A percentile compares a stretch with the other conserved stretches of the same genome.
These are phyloP conservation scores for Coemansia sp. DNA, from an alignment of 192 early-diverging fungal species.

Conservation along the genomic window DNA sequence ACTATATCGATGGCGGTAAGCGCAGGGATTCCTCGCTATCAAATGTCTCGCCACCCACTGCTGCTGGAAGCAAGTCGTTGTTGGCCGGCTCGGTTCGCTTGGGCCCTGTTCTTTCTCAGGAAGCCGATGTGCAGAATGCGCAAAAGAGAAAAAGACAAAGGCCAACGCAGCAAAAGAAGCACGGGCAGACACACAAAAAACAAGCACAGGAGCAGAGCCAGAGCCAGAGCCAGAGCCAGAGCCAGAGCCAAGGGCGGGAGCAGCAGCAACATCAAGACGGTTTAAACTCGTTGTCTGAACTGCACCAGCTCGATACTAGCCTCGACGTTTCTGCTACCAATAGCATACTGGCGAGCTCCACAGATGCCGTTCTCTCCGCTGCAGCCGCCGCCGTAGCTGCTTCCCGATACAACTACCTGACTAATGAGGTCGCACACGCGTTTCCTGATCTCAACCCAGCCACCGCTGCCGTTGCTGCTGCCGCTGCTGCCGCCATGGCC, in stretches of 20 bases:
- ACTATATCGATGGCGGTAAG: constrained; percentile 71
- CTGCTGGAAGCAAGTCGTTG: background rate
- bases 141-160: background rate
- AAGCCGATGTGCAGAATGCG: background rate
- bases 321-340: background rate
- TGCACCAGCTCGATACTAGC: background rate
- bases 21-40: background rate
- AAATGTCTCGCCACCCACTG: background rate
- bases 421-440: constrained; percentile 4
- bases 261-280: background rate
- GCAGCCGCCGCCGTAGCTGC: constrained; percentile 17
- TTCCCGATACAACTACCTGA: constrained; percentile 10
- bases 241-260: background rate
- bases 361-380: constrained; percentile 3
- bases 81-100: background rate
- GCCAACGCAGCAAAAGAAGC: background rate
- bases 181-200: background rate
- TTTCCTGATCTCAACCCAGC: constrained; percentile 13
- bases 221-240: background rate
- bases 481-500: constrained; percentile 2
- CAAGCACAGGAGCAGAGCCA: background rate
- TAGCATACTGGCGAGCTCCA: background rate
- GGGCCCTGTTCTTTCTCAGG: background rate
- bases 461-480: constrained; percentile 1
- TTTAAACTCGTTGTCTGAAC: background rate